Percentiles rank a stretch among this genome's conserved stretches.
These are phyloP conservation scores for Xylariaceae sp. DNA, from an alignment of 2,329 filamentous ascomycete genomes.

Conservation along the genomic window DNA sequence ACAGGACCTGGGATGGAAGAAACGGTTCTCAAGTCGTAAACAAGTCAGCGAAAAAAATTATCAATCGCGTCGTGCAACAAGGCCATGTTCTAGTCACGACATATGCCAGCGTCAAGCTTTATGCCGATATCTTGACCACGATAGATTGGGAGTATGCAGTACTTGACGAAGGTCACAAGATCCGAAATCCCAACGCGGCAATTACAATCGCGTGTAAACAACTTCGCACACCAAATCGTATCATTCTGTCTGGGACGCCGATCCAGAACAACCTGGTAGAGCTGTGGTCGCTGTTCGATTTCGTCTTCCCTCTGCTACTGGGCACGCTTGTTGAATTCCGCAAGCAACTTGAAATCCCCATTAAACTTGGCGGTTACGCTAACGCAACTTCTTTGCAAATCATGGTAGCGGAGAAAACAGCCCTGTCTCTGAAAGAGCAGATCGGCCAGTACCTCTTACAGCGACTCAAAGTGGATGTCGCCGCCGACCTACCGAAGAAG, in stretches of 20 bases:
- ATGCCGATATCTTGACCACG: conserved; percentile 73
- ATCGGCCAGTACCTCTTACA: conserved; percentile 92
- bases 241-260: conserved; percentile 92
- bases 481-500: conserved; percentile 89
- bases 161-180: conserved; percentile 95
- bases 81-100: conserved; percentile 95
- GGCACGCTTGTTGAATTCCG: conserved; percentile 89
- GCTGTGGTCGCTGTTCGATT: conserved; percentile 66
- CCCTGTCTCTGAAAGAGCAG: conserved; percentile 86
- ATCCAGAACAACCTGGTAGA: conserved; percentile 26
- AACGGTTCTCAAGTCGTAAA: conserved; percentile 45
- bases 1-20: conserved; percentile 49
- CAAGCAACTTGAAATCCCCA: conserved; percentile 88
- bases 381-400: conserved; percentile 93
- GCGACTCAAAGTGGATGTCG: conserved; percentile 88
- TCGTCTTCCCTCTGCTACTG: conserved; percentile 92
- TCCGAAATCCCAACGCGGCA: conserved; percentile 89
- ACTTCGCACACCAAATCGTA: conserved; percentile 77
- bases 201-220: conserved; percentile 96
- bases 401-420: conserved; percentile 89
- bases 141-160: conserved; percentile 91
- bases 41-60: conserved; percentile 70
- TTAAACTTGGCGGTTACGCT: conserved; percentile 86
- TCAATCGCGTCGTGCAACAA: conserved; percentile 73
- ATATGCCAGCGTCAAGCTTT: conserved; percentile 92